Conservation (phyloP, 805 yeast species). For the Metschnikowia shivogae region DNA sequence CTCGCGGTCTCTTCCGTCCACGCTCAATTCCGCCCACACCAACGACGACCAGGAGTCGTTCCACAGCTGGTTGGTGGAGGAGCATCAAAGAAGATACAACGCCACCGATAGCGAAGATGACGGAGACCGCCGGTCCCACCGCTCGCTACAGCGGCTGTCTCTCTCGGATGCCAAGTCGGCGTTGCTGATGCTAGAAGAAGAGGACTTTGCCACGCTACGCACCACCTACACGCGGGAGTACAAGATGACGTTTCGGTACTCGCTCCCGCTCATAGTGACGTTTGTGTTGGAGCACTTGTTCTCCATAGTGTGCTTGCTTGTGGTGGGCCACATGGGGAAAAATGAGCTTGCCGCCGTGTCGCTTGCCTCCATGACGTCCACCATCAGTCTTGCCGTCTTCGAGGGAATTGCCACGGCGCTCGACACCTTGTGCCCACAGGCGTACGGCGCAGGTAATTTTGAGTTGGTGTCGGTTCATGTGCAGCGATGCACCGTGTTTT, state of each 20-base stretch:
- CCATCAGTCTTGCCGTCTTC: slow-evolving; percentile 41
- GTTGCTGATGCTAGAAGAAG: slow-evolving; percentile 16
- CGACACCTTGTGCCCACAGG: slow-evolving; percentile 44
- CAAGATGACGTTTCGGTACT: slow-evolving; percentile 26
- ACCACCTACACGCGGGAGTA: slow-evolving; percentile 28
- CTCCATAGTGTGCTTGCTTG: slow-evolving; percentile 39
- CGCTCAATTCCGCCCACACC: slow-evolving; percentile 33
- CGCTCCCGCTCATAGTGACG: slow-evolving; percentile 39
- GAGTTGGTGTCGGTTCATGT: slow-evolving; percentile 35
- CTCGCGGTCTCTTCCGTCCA: slow-evolving; percentile 39
- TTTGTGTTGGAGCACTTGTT: slow-evolving; percentile 42
- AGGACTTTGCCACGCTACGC: slow-evolving; percentile 30
- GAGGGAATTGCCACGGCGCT: slow-evolving; percentile 46
- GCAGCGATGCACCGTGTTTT: slow-evolving; percentile 35
- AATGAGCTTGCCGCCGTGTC: slow-evolving; percentile 45
- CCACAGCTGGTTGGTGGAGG: slow-evolving; percentile 42
- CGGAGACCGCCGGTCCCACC: slow-evolving; percentile 1
- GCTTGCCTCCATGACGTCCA: slow-evolving; percentile 41
- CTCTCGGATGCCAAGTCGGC: slow-evolving; percentile 8
- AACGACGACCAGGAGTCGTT: slow-evolving; percentile 38
- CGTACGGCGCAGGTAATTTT: slow-evolving; percentile 41
- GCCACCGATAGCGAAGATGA: slow-evolving; percentile 19
- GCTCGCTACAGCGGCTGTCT: slow-evolving; percentile 3
- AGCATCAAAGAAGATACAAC: slow-evolving; percentile 36
- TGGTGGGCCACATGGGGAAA: slow-evolving; percentile 44